Evolutionary conservation across 345 rosid species (phyloP).

Genomic region (Ceriops decandra): DNA sequence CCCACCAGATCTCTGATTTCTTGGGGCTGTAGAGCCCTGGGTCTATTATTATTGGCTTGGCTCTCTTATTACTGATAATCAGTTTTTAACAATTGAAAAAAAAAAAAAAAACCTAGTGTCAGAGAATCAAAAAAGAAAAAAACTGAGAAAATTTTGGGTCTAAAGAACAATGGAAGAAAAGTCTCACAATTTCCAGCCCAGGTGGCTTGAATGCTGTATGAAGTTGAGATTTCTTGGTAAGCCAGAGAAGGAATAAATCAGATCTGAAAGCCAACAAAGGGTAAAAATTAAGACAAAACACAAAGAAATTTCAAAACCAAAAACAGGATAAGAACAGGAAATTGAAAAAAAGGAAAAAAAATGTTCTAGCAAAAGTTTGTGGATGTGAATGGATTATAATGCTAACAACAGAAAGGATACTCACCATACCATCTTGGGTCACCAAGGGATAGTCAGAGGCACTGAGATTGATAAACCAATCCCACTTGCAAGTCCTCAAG

Average conservation of each 20-base stretch:
- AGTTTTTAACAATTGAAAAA: neutral
- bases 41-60: slow-evolving; percentile 79
- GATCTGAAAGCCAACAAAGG: slow-evolving; percentile 50
- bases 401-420: slow-evolving; percentile 32
- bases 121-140: neutral
- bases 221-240: slow-evolving; percentile 85
- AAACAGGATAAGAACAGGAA: neutral
- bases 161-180: too few relatives aligned
- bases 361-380: too few relatives aligned
- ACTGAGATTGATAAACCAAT: slow-evolving; percentile 97
- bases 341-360: neutral
- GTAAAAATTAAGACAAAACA: neutral
- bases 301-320: neutral
- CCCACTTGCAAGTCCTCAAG: slow-evolving; percentile 74
- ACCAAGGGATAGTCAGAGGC: slow-evolving; percentile 90
- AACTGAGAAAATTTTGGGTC: neutral
- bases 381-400: too few relatives aligned
- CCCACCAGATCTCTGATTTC: slow-evolving; percentile 92
- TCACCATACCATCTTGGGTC: slow-evolving; percentile 99
- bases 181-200: slow-evolving; percentile 90
- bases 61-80: slow-evolving; percentile 66
- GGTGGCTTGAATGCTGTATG: slow-evolving; percentile 67
- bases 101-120: neutral
- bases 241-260: slow-evolving; percentile 76
- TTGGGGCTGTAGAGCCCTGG: slow-evolving; percentile 71